These are phyloP conservation scores for Trichoderma endophyticum DNA, from an alignment of 2,329 filamentous ascomycete species.

Conservation along the genomic window DNA sequence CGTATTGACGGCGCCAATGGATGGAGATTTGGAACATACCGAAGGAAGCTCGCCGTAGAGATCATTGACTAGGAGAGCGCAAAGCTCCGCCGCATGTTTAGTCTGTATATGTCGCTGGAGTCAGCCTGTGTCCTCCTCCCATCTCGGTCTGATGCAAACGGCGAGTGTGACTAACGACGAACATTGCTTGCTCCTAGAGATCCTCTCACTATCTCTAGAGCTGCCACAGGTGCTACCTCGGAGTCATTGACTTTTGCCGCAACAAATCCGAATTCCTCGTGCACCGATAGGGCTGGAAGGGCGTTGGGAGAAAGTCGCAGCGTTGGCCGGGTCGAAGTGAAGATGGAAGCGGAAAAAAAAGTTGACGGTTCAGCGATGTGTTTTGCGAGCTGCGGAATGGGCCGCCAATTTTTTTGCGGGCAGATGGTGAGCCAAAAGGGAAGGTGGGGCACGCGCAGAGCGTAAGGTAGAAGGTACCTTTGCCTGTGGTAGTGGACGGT, in stretches of 20 bases:
- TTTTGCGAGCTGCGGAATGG: conserved; percentile 10
- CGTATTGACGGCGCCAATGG: neutral
- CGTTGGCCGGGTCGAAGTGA: neutral
- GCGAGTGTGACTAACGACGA: conserved; percentile 45
- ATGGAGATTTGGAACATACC: conserved; percentile 48
- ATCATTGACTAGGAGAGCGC: conserved; percentile 83
- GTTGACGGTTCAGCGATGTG: conserved; percentile 8
- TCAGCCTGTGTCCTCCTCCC: conserved; percentile 7
- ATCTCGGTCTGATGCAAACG: neutral
- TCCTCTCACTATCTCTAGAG: conserved; percentile 76
- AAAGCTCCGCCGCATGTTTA: conserved; percentile 81
- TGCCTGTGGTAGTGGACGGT: neutral
- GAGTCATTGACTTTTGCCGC: conserved; percentile 50
- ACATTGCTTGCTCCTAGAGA: conserved; percentile 69
- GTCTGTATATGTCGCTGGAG: conserved; percentile 44
- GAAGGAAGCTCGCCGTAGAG: conserved; percentile 88
- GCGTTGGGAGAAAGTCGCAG: neutral
- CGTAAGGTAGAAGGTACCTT: neutral
- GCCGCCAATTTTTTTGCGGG: conserved; percentile 23
- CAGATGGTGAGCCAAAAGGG: conserved; percentile 17
- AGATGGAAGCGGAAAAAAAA: conserved; percentile 1
- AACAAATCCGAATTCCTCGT: neutral
- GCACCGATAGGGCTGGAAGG: neutral
- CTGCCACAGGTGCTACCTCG: conserved; percentile 66
- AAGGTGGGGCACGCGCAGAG: conserved; percentile 19